Evolutionary conservation across 345 rosid species (phyloP).

Genomic region (Lumnitzera littorea): DNA sequence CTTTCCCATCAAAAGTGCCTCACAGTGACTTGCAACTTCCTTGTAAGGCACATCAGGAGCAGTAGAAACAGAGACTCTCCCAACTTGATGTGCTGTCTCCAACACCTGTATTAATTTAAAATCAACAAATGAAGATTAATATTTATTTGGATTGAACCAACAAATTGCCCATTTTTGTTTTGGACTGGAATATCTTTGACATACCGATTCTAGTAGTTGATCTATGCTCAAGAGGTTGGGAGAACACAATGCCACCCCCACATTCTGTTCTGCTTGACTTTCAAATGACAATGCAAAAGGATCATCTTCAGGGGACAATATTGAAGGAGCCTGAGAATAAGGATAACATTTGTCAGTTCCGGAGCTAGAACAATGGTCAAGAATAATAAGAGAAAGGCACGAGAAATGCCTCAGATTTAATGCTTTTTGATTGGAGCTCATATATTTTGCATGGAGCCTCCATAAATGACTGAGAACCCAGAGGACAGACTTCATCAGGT

Average conservation of each 20-base stretch:
- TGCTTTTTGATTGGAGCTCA: constrained; percentile 27
- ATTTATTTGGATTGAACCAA: no score
- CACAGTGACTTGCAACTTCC: constrained; percentile 84
- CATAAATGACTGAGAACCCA: constrained; percentile 50
- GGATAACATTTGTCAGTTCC: constrained; percentile 10
- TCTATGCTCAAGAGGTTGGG: constrained; percentile 51
- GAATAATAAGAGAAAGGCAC: constrained; percentile 7
- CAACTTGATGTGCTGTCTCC: constrained; percentile 74
- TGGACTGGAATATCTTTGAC: neutral
- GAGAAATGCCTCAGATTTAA: constrained; percentile 31
- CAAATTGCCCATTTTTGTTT: no score
- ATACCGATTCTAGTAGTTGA: constrained; percentile 78
- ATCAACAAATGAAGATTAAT: neutral
- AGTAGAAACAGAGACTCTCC: constrained; percentile 63
- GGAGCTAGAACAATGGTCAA: constrained; percentile 10
- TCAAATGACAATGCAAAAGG: constrained; percentile 42
- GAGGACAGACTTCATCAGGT: constrained; percentile 80
- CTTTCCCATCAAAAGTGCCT: constrained; percentile 71
- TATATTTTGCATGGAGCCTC: constrained; percentile 35
- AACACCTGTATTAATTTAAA: constrained; percentile 35
- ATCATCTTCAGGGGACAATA: constrained; percentile 48
- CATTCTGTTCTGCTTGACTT: constrained; percentile 24
- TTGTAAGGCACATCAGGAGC: constrained; percentile 70
- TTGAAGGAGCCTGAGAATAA: constrained; percentile 22
- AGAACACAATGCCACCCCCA: constrained; percentile 22